Conservation (phyloP, 2,329 filamentous ascomycete species). For the Trichoderma sp. region DNA sequence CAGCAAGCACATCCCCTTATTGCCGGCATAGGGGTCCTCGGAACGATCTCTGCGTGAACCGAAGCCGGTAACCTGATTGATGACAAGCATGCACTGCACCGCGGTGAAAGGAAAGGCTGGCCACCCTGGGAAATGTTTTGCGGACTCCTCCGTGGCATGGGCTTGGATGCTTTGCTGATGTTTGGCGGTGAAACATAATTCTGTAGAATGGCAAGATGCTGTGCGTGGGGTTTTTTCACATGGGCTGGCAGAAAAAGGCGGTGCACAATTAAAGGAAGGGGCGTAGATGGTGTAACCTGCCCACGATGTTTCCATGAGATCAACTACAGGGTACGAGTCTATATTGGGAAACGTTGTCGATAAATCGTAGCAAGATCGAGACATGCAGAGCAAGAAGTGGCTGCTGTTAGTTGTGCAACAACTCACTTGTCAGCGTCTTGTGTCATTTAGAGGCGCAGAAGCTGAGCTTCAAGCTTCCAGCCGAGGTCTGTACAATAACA, state of each 20-base stretch:
- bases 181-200: background rate
- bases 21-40: background rate
- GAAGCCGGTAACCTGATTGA: background rate
- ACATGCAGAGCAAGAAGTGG: background rate
- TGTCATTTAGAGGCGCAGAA: background rate
- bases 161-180: background rate
- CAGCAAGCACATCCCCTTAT: background rate
- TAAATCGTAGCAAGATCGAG: background rate
- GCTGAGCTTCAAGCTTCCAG: background rate
- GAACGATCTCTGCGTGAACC: background rate
- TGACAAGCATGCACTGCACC: background rate
- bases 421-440: background rate
- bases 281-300: background rate
- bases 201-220: background rate
- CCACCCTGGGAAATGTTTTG: background rate
- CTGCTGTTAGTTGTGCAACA: background rate
- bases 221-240: background rate
- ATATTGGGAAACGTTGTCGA: background rate
- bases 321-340: background rate
- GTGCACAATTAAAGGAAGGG: background rate
- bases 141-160: background rate
- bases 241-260: background rate
- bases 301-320: background rate
- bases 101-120: background rate
- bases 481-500: background rate